Evolutionary conservation across 495 filamentous ascomycete species (phyloP), one percentile per base, ranked within the genome.

Genomic region (Trichocladium antarcticum): DNA sequence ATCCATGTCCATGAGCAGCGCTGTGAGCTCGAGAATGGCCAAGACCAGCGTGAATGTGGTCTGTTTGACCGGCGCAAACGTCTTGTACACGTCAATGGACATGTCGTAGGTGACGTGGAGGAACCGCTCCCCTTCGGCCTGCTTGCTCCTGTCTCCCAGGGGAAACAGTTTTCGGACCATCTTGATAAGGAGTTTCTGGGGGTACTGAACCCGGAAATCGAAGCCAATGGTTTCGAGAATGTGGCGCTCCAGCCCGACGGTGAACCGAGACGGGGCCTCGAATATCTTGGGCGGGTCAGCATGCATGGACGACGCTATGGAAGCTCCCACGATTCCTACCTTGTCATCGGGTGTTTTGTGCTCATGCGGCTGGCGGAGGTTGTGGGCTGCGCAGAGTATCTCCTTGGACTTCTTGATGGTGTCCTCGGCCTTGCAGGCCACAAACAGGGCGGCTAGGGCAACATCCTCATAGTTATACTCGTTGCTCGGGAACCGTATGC

Each of bases 361-460:
- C 50, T 96, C 89, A 16, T 79, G 71, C 9, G 81, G 72, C 8
- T 81, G 67, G 59, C 85, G 88, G 16, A 95, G 65, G 54, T 96
- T 97, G 68, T 89, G 85, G 4, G 84, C 82, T 6, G 89, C 89
- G 51, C 86, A 92, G 5, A 96, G 71, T 49, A 98, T 92, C 45
- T 98, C 92, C 42, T 79, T 79, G 15, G 87, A 94, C 69, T 97
- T 97, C 69, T 98, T 97, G 39, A 97, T 73, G 1, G 92, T 97
- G 62, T 98, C 92, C 60, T 98, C 92, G 37, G 90, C 88, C 66
- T 98, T 98, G 76, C 90, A 96, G 31, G 89, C 89, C 15, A 84
- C 82, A 57, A 97, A 90, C 27, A 98, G 72, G 24, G 86, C 80
- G 11, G 92, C 89, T 0, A 89, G 78, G 3, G 89, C 86, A 5